These are phyloP conservation scores for Wickerhamomyces xylosicus DNA, from an alignment of 805 yeast species.

Conservation along the genomic window DNA sequence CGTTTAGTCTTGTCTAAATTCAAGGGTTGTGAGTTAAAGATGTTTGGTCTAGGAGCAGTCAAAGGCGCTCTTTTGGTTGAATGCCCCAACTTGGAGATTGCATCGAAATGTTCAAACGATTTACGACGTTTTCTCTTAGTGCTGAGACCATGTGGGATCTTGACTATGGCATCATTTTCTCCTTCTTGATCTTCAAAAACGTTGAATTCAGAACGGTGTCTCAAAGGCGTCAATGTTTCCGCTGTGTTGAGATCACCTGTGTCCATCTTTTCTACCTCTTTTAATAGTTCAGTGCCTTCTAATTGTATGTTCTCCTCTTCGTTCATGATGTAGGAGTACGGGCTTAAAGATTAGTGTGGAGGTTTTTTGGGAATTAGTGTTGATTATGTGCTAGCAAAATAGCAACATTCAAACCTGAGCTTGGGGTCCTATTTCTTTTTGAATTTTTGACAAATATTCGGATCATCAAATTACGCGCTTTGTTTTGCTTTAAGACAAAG, in stretches of 20 bases:
- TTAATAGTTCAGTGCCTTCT: background rate
- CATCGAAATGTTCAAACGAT: slow-evolving; percentile 10
- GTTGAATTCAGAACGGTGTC: slow-evolving; percentile 7
- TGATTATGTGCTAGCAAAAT: no score
- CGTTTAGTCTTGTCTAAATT: slow-evolving; percentile 13
- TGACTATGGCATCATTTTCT: slow-evolving; percentile 14
- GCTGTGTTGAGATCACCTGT: slow-evolving; percentile 9
- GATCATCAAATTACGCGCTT: no score
- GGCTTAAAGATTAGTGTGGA: no score
- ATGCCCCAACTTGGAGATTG: background rate
- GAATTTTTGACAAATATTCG: no score
- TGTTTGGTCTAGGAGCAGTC: slow-evolving; percentile 22
- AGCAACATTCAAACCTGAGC: no score
- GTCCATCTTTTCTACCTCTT: no score
- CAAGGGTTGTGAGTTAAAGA: slow-evolving; percentile 17
- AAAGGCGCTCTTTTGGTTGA: slow-evolving; percentile 19
- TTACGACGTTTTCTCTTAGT: slow-evolving; percentile 21
- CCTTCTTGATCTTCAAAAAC: slow-evolving; percentile 12
- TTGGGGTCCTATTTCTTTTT: no score
- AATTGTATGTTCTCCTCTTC: background rate
- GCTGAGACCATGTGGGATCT: slow-evolving; percentile 37
- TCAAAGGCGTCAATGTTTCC: slow-evolving; percentile 16
- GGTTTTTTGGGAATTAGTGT: no score
- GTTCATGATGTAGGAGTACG: background rate
- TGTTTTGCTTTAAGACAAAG: no score